phyloP scores from a whole-genome alignment of 495 filamentous ascomycete genomes.

The Hypoxylon crocopeplum region DNA sequence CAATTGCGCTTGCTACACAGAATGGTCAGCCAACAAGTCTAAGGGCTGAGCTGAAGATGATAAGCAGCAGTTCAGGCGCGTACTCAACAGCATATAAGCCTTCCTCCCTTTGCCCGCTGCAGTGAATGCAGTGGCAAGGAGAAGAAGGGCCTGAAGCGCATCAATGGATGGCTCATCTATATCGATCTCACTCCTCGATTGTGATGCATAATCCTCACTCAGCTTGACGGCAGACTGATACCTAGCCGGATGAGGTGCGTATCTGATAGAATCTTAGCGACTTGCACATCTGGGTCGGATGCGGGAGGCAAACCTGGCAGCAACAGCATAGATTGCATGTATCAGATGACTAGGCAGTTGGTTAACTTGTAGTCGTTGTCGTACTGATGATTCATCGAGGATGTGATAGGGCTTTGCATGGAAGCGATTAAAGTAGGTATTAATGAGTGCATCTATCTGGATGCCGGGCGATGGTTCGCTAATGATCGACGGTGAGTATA shows the following conservation, averaged over 20 bases:
- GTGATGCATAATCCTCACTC: conserved; percentile 71
- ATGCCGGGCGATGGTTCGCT: conserved; percentile 50
- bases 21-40: conserved; percentile 1
- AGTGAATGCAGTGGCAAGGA: conserved; percentile 77
- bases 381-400: conserved; percentile 72
- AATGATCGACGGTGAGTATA: conserved; percentile 46
- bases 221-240: conserved; percentile 65
- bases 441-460: conserved; percentile 67
- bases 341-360: conserved; percentile 69
- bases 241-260: conserved; percentile 65
- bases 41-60: background rate
- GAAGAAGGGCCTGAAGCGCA: conserved; percentile 72
- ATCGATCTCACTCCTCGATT: conserved; percentile 72
- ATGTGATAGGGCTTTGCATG: conserved; percentile 82
- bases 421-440: conserved; percentile 76
- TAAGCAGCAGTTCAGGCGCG: conserved; percentile 22
- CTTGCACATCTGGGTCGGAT: conserved; percentile 2
- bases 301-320: conserved; percentile 61
- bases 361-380: conserved; percentile 69
- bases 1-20: conserved; percentile 71
- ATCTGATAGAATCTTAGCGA: conserved; percentile 52
- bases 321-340: conserved; percentile 76
- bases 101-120: conserved; percentile 82
- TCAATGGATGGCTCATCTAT: conserved; percentile 81
- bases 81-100: conserved; percentile 84